Evolutionary conservation across 345 rosid species (phyloP), one percentile per base, ranked within the genome.

Genomic region (Clausena lansium): DNA sequence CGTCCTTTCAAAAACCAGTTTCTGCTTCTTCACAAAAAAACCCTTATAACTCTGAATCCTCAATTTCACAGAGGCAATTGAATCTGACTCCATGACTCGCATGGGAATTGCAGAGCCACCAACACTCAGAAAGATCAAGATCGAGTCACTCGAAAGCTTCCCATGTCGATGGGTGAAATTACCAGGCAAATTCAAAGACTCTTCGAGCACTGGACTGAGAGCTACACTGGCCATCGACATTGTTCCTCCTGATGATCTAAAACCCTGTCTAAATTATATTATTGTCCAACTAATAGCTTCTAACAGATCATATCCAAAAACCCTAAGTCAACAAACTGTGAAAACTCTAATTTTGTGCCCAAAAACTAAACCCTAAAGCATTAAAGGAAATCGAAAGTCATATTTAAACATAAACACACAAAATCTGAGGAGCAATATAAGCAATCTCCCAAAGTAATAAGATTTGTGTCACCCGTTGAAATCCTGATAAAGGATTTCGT

Each of bases 61-160:
- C 78, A 91, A 83, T 85, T 91, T 94, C 85, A 94, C 89, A 32
- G 88, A 90, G 6, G 94, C 93, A 84, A 94, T 84, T 9, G 91
- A 89, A 79, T 89, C 97, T 1, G 89, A 91, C 85, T 88, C 90
- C 94, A 87, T 82, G 28, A 93, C 79, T 69, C 64, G 78, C 88
- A 89, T 86, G 0, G 94, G 93, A 74, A 83, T 84, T 82, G 91
- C 28, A 76, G 97, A 88, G 32, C 90, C 92, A 75, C 81, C 87
- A 77, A 84, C 82, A 73, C 89, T 83, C 68, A 92, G 86, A 82
- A 86, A 92, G 63, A 91, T 79, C 70, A 88, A 78, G 84, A 94
- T 88, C 0, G 91, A 74, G 71, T 87, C 86, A 61, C 81, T 81
- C 55, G 82, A 76, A 32, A 33, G 66, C 76, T 77, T 84, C 77